These are phyloP conservation scores for Podaxis pistillaris DNA, from an alignment of 768 basidiomycete genomes.

Conservation along the genomic window DNA sequence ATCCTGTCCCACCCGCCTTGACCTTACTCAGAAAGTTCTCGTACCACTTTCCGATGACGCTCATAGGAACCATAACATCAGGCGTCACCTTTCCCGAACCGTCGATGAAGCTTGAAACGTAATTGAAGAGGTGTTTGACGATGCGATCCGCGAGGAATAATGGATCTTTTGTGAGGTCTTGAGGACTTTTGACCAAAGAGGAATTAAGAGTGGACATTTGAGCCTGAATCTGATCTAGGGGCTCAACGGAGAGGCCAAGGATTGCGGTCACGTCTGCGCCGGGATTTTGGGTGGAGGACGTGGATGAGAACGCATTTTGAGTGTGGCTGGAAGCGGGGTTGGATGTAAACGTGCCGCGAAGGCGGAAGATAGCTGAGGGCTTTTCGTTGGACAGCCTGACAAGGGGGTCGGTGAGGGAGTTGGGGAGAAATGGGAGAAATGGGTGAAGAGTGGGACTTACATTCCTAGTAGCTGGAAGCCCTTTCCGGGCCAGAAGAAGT, in stretches of 20 bases:
- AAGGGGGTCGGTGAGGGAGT: not conserved
- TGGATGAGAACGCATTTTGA: slow-evolving; percentile 38
- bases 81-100: slow-evolving; percentile 38
- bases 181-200: slow-evolving; percentile 20
- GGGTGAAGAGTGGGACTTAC: slow-evolving; percentile 39
- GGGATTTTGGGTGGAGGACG: slow-evolving; percentile 22
- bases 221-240: slow-evolving; percentile 55
- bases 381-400: slow-evolving; percentile 85
- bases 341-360: slow-evolving; percentile 60
- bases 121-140: slow-evolving; percentile 75
- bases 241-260: slow-evolving; percentile 81
- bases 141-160: slow-evolving; percentile 63
- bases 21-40: slow-evolving; percentile 63
- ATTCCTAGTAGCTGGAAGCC: slow-evolving; percentile 86
- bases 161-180: slow-evolving; percentile 40
- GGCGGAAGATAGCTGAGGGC: slow-evolving; percentile 85
- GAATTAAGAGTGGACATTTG: slow-evolving; percentile 48
- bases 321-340: slow-evolving; percentile 32
- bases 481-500: slow-evolving; percentile 84
- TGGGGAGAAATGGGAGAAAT: too few species aligned
- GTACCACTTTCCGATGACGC: slow-evolving; percentile 67
- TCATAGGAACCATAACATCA: slow-evolving; percentile 60
- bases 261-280: slow-evolving; percentile 59
- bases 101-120: slow-evolving; percentile 63
- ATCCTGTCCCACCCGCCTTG: slow-evolving; percentile 54